Base-by-base conservation (phyloP, 1,139 yeast species). In the Candida frijolesensis region DNA sequence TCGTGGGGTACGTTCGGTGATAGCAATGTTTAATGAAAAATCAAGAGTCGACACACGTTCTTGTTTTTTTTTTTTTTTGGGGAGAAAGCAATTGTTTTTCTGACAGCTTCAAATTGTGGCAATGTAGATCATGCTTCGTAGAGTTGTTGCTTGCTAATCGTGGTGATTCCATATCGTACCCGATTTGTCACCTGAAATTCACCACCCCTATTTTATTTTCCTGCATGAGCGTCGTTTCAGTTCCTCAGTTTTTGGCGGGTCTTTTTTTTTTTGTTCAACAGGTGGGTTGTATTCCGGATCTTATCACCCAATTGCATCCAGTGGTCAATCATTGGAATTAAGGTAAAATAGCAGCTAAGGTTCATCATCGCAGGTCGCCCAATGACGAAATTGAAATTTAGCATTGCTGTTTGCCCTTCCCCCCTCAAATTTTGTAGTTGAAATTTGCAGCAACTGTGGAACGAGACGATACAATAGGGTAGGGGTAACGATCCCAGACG, bases 361-460 rank as follows among this genome's bases (percentile, higher is more conserved):
- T 25, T 4, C 29, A 25, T 4, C 29, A 25, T 5, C 7, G 11
- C 10, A n/a, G 15, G 16, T n/a, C 15, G 18, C 18, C 9, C 18
- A 34, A 14, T 34, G 37, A 34, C 19, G 19, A 34, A 34, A 32
- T 32, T 32, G 15, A 22, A 10, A 37, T 11, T 37, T 16, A 18
- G 29, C 27, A 22, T 37, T 37, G 41, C 42, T 38, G 1, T 32
- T 14, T 32, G 3, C 30, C 42, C 8, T 25, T 25, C 10, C 8
- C 25, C 29, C 30, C 12, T 38, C 30, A 32, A 38, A 19, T 19
- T 19, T 16, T 12, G 18, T 10, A 12, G 12, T 5, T 38, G 42
- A 38, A 38, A 38, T 38, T 38, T 38, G 42, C 42, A 38, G 42
- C 42, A 38, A 38, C 37, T 34, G 37, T 34, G 37, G 37, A 14